A percentile compares a stretch with the other conserved stretches of the same genome.
Evolutionary conservation across 139 green algal genomes (phyloP).

Genomic region (Chlamydomonas sp.): DNA sequence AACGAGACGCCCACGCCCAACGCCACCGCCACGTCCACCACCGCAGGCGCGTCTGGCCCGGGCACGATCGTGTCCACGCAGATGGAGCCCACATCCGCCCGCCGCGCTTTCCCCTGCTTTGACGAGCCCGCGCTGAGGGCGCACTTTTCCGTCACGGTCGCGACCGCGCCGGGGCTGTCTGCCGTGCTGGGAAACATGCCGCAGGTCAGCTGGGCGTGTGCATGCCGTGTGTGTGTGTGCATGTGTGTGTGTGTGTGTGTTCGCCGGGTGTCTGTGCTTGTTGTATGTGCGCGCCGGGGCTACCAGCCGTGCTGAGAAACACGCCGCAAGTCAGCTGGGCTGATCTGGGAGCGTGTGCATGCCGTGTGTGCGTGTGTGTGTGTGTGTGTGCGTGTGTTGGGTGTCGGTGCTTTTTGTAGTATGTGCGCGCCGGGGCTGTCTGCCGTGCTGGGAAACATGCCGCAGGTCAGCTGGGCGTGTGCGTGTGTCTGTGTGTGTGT

Average conservation of each 20-base stretch:
- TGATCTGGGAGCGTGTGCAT: slow-evolving; percentile 58
- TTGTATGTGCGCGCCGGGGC: slow-evolving; percentile 94
- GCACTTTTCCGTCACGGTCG: neutral
- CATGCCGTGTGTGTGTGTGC: too few relatives aligned
- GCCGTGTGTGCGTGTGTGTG: neutral
- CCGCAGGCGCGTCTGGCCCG: neutral
- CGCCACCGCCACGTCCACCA: neutral
- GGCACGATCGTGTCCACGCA: slow-evolving; percentile 58
- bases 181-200: slow-evolving; percentile 9
- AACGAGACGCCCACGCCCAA: neutral
- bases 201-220: too few relatives aligned
- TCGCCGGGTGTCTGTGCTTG: slow-evolving; percentile 66
- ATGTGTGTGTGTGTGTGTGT: neutral
- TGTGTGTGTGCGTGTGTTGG: neutral
- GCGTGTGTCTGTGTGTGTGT: too few relatives aligned
- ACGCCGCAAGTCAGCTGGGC: too few relatives aligned
- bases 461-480: too few relatives aligned
- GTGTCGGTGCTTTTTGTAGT: too few relatives aligned
- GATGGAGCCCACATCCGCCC: slow-evolving; percentile 67
- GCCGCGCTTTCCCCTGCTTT: slow-evolving; percentile 86
- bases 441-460: slow-evolving; percentile 7
- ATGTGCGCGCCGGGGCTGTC: neutral
- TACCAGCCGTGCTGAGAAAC: slow-evolving; percentile 84
- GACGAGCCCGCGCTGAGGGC: slow-evolving; percentile 75
- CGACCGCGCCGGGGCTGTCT: neutral